These are phyloP conservation scores for Cymbidium sinense DNA, from an alignment of 106 monocot genomes.

Conservation along the genomic window DNA sequence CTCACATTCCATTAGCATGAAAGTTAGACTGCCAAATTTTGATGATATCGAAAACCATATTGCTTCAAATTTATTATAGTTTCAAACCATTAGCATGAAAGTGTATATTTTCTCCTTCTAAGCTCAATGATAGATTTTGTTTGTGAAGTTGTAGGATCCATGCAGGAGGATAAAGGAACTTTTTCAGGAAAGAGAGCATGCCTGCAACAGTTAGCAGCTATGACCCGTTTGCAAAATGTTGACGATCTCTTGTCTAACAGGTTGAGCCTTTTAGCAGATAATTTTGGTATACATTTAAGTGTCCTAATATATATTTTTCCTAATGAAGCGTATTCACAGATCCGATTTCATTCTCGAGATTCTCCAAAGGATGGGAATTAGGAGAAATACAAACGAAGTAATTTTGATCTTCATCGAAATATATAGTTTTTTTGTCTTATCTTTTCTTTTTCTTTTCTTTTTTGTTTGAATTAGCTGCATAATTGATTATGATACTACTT, in stretches of 20 bases:
- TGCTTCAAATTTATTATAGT: no score
- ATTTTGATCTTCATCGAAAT: neutral
- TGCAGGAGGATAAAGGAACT: neutral
- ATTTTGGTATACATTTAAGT: neutral
- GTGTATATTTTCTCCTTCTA: no score
- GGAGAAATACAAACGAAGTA: neutral
- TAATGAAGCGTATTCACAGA: constrained; percentile 3
- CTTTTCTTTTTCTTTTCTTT: no score
- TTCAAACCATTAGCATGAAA: no score
- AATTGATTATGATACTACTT: neutral
- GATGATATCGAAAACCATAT: no score
- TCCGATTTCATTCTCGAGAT: constrained; percentile 4
- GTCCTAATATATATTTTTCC: neutral
- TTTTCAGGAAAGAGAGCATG: neutral
- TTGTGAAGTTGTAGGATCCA: neutral
- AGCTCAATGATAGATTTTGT: neutral
- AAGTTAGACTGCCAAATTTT: no score
- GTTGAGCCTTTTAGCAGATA: neutral
- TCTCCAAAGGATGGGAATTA: neutral
- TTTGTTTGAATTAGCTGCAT: neutral
- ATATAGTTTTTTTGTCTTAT: neutral
- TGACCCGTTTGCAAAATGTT: neutral
- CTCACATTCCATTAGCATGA: no score
- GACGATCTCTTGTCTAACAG: neutral
- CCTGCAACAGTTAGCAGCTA: neutral